These are phyloP conservation scores for Colletotrichum noveboracense DNA, from an alignment of 2,329 filamentous ascomycete genomes.

Conservation along the genomic window DNA sequence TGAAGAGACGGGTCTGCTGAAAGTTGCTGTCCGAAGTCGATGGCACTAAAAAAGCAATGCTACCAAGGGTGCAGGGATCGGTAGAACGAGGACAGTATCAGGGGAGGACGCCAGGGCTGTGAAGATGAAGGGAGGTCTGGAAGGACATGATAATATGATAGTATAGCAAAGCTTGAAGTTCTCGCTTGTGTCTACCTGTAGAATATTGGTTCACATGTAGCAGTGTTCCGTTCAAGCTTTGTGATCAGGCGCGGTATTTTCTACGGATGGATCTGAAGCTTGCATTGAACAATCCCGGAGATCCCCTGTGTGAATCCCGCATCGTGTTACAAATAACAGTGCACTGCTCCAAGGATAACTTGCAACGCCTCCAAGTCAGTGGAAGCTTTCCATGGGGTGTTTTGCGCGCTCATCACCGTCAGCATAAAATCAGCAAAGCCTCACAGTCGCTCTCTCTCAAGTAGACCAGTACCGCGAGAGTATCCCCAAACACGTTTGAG, in stretches of 20 bases:
- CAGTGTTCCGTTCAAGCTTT: background rate
- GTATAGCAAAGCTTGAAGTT: background rate
- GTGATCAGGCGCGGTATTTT: background rate
- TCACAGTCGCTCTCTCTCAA: too few relatives aligned
- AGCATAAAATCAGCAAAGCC: too few relatives aligned
- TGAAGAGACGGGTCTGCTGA: background rate
- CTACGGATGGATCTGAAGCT: background rate
- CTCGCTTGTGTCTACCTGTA: background rate
- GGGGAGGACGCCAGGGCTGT: background rate
- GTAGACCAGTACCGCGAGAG: background rate
- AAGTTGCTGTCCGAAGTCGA: background rate
- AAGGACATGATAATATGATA: background rate
- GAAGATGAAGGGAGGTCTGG: background rate
- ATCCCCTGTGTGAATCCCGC: background rate
- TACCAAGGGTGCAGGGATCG: background rate
- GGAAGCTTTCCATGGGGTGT: too few relatives aligned
- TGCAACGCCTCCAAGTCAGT: background rate
- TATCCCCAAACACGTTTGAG: background rate
- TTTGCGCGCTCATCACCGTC: too few relatives aligned
- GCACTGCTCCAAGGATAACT: background rate
- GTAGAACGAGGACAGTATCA: background rate
- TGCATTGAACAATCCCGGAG: background rate
- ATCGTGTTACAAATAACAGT: background rate
- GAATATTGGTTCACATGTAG: background rate
- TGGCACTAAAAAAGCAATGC: background rate